Percentiles rank a stretch among this genome's conserved stretches.
Evolutionary conservation across 2,329 filamentous ascomycete species (phyloP).

Genomic region (Xylariales sp.): DNA sequence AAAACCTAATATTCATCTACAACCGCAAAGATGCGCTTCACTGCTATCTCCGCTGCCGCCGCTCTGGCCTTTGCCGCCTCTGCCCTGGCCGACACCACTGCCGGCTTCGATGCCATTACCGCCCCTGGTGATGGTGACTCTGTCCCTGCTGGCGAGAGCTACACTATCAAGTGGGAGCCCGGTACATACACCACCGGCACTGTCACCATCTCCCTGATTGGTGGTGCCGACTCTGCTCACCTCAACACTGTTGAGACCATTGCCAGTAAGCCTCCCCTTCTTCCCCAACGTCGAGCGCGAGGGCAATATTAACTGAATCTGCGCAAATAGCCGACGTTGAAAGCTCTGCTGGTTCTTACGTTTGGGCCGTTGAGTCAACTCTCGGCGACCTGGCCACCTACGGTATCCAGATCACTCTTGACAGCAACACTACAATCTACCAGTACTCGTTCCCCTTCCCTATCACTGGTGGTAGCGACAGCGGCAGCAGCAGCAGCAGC

Average conservation of each 20-base stretch:
- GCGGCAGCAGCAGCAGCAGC: constrained; percentile 7
- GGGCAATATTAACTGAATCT: not conserved
- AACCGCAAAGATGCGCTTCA: constrained; percentile 48
- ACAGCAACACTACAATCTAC: constrained; percentile 43
- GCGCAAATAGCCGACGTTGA: constrained; percentile 37
- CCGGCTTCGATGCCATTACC: constrained; percentile 52
- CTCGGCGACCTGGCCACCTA: constrained; percentile 46
- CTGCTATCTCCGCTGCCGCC: constrained; percentile 40
- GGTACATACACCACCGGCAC: constrained; percentile 32
- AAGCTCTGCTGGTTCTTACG: constrained; percentile 39
- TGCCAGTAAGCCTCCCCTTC: constrained; percentile 41
- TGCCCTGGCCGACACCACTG: constrained; percentile 48
- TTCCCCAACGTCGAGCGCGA: not conserved
- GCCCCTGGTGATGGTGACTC: constrained; percentile 38
- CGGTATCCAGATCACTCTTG: constrained; percentile 51
- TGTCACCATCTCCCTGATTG: constrained; percentile 51
- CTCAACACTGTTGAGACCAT: constrained; percentile 39
- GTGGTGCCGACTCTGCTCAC: constrained; percentile 38
- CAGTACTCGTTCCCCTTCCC: constrained; percentile 62
- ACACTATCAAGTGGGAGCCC: constrained; percentile 47
- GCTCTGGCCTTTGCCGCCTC: constrained; percentile 47
- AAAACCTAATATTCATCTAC: constrained; percentile 2
- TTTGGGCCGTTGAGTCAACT: constrained; percentile 44
- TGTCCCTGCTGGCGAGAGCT: constrained; percentile 43
- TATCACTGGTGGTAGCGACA: constrained; percentile 32